Conservation (phyloP, 208 protist species). For the Leishmania amazonensis region DNA sequence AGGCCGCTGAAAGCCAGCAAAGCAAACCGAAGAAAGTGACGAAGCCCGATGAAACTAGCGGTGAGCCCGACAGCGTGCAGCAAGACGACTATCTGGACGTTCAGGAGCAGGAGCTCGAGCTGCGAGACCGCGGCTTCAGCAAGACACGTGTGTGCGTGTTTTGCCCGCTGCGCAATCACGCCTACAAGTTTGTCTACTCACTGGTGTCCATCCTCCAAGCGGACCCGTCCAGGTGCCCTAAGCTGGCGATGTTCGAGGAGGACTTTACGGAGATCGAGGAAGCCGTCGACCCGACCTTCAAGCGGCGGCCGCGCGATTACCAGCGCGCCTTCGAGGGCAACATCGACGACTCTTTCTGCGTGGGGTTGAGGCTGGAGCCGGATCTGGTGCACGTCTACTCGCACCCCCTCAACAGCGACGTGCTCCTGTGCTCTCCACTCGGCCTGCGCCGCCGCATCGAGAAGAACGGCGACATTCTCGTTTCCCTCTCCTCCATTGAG, state of each 20-base stretch:
- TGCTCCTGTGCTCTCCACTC: constrained; percentile 96
- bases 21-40: not conserved
- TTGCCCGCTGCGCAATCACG: constrained; percentile 93
- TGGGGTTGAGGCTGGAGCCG: constrained; percentile 86
- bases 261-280: constrained; percentile 92
- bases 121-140: constrained; percentile 95
- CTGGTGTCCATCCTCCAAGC: constrained; percentile 77
- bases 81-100: constrained; percentile 18
- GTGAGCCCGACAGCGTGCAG: constrained; percentile 4
- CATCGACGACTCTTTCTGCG: constrained; percentile 96
- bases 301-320: constrained; percentile 88
- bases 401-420: constrained; percentile 92
- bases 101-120: constrained; percentile 65
- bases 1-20: not conserved
- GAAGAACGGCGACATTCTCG: constrained; percentile 72
- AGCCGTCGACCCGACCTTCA: constrained; percentile 83
- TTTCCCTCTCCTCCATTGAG: constrained; percentile 94
- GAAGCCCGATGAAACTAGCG: constrained; percentile 1
- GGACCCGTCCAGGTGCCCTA: constrained; percentile 63
- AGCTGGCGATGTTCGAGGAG: constrained; percentile 78
- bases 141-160: constrained; percentile 93
- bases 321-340: constrained; percentile 95
- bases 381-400: constrained; percentile 86
- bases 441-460: constrained; percentile 84
- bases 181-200: constrained; percentile 86